Base-by-base conservation (phyloP, 495 filamentous ascomycete genomes). In the Immersiella caudata region DNA sequence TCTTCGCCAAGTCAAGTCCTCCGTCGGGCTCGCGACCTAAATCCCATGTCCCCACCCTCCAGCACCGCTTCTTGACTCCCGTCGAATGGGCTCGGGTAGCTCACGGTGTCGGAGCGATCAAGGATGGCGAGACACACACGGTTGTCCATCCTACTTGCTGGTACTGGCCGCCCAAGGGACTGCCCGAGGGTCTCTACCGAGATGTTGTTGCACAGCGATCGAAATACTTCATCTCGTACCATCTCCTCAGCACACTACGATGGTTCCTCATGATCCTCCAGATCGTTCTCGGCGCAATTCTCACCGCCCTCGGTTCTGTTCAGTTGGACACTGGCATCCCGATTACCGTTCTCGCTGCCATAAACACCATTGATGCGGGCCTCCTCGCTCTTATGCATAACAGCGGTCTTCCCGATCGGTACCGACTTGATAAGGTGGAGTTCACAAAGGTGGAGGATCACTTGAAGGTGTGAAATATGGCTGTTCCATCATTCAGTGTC, bases 311-410 rank as follows among this genome's bases (percentile, higher is more conserved):
- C 33, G 81, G 81, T 0, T 79, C 79, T 1, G 35, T 77, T 22
- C 46, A 74, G 2, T 24, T 40, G 9, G 72, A 68, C 24, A 14
- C 74, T 5, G 74, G 76, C 16, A 75, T 68, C 1, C 70, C 74
- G 33, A 80, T 83, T 52, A 85, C 82, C 1, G 64, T 80, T 16
- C 73, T 85, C 4, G 83, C 81, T 1, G 82, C 81, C 14, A 62
- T 81, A 59, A 84, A 84, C 70, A 85, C 83, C 0, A 71, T 82
- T 21, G 70, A 79, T 7, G 82, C 82, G 21, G 83, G 83, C 7
- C 62, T 85, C 9, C 72, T 85, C 1, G 83, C 79, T 12, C 67
- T 85, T 36, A 62, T 85, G 67, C 81, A 84, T 71, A 84, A 84
- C 65, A 83, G 82, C 64, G 83, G 83, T 0, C 70, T 85, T 9